Evolutionary conservation across 306 rosid species (phyloP), one percentile per base, ranked within the genome.

Genomic region (Gynostemma pentaphyllum): DNA sequence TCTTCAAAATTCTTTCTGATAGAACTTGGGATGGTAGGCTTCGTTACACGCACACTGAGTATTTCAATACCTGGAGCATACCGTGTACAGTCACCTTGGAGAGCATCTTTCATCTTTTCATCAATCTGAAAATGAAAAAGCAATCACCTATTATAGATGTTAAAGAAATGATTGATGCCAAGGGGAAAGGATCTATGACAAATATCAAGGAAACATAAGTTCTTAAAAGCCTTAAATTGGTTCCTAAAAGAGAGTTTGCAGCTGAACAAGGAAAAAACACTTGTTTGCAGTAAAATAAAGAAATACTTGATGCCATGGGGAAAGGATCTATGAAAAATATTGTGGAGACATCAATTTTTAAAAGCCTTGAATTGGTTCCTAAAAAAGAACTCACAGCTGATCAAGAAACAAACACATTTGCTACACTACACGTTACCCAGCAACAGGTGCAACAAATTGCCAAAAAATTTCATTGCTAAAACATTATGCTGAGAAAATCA

Each of bases 11-110:
- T 88, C 52, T 78, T 73, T 71, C 85, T 80, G 66, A 88, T 82
- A 49, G 83, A 84, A 1, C 79, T 78, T 4, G 99, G 99, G 80
- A 92, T 92, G 7, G 78, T 79, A 13, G 95, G 96, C 73, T 92
- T 92, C 50, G 96, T 92, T 59, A 88, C 88, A 36, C 94, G 94
- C 30, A 92, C 99, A 24, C 83, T 81, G 50, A 92, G 71, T 34
- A 92, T 84, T 77, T 92, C 96, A 66, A 92, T 88, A 18, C 99
- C 99, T 0, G 88, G 94, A 59, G 99, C 99, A 84, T 92, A 88
- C 29, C 74, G 86, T 7, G 94, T 92, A 75, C 96, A 88, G 64
- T 84, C 96, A 79, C 52, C 92, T 79, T 92, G 99, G 71, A 88
- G 95, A 40, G 96, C 90, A 37, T 88, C 96, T 81, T 88, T 88